A percentile compares a stretch with the other conserved stretches of the same genome.
Evolutionary conservation across 495 filamentous ascomycete genomes (phyloP).

Genomic region (Lophiotrema nucula): DNA sequence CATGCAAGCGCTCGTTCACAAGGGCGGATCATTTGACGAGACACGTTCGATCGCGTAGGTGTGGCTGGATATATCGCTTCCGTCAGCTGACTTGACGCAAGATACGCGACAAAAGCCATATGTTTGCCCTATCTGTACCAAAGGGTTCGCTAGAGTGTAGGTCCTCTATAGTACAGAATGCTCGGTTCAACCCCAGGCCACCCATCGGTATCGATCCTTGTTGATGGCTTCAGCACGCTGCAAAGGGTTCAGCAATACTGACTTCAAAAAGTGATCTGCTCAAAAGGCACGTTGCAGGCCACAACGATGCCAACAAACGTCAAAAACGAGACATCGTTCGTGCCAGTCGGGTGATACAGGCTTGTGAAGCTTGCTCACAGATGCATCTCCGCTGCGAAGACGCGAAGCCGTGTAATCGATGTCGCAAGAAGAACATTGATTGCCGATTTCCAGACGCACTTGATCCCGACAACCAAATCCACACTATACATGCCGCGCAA

Average conservation of each 20-base stretch:
- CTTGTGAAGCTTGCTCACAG: slow-evolving; percentile 39
- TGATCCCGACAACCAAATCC: not conserved
- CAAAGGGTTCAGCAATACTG: too few species aligned
- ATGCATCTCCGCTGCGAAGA: slow-evolving; percentile 40
- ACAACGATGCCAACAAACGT: slow-evolving; percentile 16
- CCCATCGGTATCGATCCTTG: too few species aligned
- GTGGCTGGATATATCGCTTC: too few species aligned
- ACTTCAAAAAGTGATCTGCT: slow-evolving; percentile 33
- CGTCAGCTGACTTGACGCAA: slow-evolving; percentile 4
- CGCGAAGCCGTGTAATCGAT: slow-evolving; percentile 39
- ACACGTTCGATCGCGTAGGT: slow-evolving; percentile 37
- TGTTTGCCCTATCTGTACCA: slow-evolving; percentile 36
- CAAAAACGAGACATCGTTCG: slow-evolving; percentile 13
- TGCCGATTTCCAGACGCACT: slow-evolving; percentile 20
- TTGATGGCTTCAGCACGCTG: too few species aligned
- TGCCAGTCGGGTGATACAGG: slow-evolving; percentile 34
- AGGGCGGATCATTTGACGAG: slow-evolving; percentile 37
- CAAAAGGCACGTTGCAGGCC: slow-evolving; percentile 35
- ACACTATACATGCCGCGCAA: slow-evolving; percentile 9
- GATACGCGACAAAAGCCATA: slow-evolving; percentile 40
- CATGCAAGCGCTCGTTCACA: slow-evolving; percentile 35
- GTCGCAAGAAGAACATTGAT: slow-evolving; percentile 34
- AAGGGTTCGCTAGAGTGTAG: slow-evolving; percentile 34
- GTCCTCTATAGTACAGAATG: too few species aligned
- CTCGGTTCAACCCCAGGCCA: too few species aligned